Conservation (phyloP, 2,329 filamentous ascomycete genomes). For the Ophiosphaerella narmari region DNA sequence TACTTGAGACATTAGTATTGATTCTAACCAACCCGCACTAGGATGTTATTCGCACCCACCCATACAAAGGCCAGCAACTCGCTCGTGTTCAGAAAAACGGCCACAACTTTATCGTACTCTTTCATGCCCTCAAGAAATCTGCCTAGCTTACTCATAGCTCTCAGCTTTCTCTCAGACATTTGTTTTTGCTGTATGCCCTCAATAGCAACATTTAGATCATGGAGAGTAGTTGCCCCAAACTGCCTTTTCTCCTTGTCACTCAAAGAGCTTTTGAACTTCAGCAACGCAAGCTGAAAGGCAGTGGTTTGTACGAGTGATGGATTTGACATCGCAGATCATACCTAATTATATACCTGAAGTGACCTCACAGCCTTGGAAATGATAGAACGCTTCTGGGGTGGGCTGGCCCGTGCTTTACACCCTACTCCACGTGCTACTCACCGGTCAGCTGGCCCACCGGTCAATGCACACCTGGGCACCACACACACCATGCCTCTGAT, state of each 20-base stretch:
- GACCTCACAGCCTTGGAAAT: too few relatives aligned
- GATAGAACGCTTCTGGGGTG: too few relatives aligned
- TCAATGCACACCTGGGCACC: too few relatives aligned
- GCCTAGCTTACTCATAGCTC: conserved; percentile 26
- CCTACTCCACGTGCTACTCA: too few relatives aligned
- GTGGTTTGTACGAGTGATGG: background rate
- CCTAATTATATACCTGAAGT: too few relatives aligned
- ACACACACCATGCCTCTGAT: too few relatives aligned
- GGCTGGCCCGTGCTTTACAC: too few relatives aligned
- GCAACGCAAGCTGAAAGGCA: conserved; percentile 7
- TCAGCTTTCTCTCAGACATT: conserved; percentile 19
- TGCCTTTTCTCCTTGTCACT: conserved; percentile 7
- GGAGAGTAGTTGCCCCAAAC: conserved; percentile 17
- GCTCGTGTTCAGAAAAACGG: conserved; percentile 33
- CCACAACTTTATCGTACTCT: conserved; percentile 27
- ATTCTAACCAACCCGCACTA: background rate
- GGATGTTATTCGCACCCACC: background rate
- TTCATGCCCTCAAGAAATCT: conserved; percentile 1
- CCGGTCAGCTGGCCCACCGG: too few relatives aligned
- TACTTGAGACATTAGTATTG: background rate
- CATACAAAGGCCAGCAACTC: conserved; percentile 34
- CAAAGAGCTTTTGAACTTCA: conserved; percentile 11
- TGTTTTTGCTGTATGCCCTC: conserved; percentile 37
- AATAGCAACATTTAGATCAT: conserved; percentile 21
- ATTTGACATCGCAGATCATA: background rate